phyloP scores from a whole-genome alignment of 2,329 filamentous ascomycete genomes.

The Scedosporium minutisporum region DNA sequence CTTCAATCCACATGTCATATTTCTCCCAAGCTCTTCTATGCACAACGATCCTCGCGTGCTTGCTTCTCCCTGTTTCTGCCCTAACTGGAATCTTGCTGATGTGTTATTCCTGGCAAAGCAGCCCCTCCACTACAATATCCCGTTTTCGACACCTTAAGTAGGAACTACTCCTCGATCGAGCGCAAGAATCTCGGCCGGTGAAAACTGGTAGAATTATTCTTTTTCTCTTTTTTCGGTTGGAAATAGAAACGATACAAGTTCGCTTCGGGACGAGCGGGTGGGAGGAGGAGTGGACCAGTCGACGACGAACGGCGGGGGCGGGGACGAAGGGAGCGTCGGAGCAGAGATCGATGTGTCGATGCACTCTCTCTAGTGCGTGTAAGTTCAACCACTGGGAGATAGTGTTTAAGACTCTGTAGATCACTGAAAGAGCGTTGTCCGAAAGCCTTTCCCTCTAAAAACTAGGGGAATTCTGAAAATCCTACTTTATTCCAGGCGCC shows the following conservation, averaged over 20 bases:
- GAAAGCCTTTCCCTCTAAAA: not conserved
- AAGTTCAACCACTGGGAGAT: not conserved
- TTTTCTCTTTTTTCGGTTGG: too few species aligned
- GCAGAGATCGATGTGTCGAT: not conserved
- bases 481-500: not conserved
- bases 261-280: not conserved
- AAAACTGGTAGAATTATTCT: too few species aligned
- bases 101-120: too few species aligned
- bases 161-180: too few species aligned
- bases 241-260: too few species aligned
- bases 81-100: not conserved
- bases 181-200: too few species aligned
- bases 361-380: not conserved
- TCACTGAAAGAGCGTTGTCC: not conserved
- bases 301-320: not conserved
- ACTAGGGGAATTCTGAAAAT: not conserved
- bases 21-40: not conserved
- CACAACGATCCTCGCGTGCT: not conserved
- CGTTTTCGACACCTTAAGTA: too few species aligned
- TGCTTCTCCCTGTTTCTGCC: not conserved
- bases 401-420: not conserved
- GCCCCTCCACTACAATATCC: too few species aligned
- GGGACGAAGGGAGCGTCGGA: not conserved
- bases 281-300: not conserved
- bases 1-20: not conserved